Evolutionary conservation across 352 stramenopile species (phyloP), one percentile per base, ranked within the genome.

Genomic region (Globisporangium uncinulatum): DNA sequence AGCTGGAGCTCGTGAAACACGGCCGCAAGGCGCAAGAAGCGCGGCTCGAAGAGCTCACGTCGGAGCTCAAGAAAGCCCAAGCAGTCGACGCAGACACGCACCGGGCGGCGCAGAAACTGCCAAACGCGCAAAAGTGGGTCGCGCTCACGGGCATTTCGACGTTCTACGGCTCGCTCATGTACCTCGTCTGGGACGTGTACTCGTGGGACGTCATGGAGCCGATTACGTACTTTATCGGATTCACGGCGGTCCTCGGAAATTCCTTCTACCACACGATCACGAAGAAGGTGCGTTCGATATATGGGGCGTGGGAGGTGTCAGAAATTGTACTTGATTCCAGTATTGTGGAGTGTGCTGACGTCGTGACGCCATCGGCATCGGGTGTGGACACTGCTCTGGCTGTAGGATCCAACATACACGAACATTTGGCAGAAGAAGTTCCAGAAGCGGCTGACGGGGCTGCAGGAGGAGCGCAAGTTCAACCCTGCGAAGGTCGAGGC

Each of bases 151-250:
- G 73, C 3, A 69, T 92, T 60, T 83, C 78, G 21, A 65, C 67
- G 11, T 81, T 92, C 62, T 92, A 92, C 65, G 73, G 76, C 19
- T 61, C 66, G 21, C 65, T 91, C 46, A 89, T 88, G 76, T 93
- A 91, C 66, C 74, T 75, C 21, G 83, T 93, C 46, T 93, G 83
- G 83, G 77, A 93, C 41, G 83, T 93, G 34, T 93, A 93, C 59
- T 93, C 83, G 53, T 95, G 85, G 85, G 85, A 95, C 58, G 77
- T 95, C 51, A 95, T 95, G 85, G 85, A 95, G 63, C 85, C 85
- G 20, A 92, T 95, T 57, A 92, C 85, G 63, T 95, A 95, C 67
- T 94, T 94, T 62, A 89, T 95, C 67, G 81, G 83, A 52, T 94
- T 94, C 60, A 89, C 82, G n/a, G 79, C 79, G 24, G 82, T 94